Evolutionary conservation across 345 rosid genomes (phyloP), one percentile per base, ranked within the genome.

Genomic region (Zanthoxylum bungeanum): DNA sequence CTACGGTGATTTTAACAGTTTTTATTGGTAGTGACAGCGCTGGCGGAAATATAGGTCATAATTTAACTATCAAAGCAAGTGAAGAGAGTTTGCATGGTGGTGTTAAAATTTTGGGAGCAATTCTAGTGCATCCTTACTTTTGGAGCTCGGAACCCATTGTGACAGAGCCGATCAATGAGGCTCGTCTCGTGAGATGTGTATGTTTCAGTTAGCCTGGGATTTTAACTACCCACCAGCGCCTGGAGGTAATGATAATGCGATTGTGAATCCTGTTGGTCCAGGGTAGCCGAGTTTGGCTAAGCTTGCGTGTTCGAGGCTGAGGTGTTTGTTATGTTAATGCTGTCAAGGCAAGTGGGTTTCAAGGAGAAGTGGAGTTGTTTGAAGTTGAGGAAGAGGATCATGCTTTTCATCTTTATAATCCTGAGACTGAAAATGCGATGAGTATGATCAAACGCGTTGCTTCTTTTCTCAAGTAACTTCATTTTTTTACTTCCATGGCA

Each of bases 371-470:
- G 16, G 80, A 84, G 71, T 5, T 84, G 28, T 9, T 79, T 21
- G 83, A 84, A 46, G 62, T 51, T 2, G 55, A 76, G 27, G 85
- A 80, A 42, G 84, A 78, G 53, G 73, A 56, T n/a, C 84, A 83
- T 37, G 71, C 33, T 3, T 83, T 83, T 55, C 81, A 83, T 60
- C 3, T 83, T 1, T 24, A 53, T 11, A 1, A 74, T 36, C 17
- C 37, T 24, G 50, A 67, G 24, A 63, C 64, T 4, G 68, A 66
- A 31, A 77, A 70, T 42, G 78, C 76, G 3, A 61, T 36, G 36
- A 25, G 1, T 22, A 17, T 81, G 76, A 44, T 75, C 59, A 53
- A 69, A 53, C 44, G 66, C 53, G 24, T 73, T 64, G 76, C 71
- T 14, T 46, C 70, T 44, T 76, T 75, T 49, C 60, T 82, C 16